Evolutionary conservation across 306 rosid species (phyloP).

Genomic region (Fragaria nilgerrensis): DNA sequence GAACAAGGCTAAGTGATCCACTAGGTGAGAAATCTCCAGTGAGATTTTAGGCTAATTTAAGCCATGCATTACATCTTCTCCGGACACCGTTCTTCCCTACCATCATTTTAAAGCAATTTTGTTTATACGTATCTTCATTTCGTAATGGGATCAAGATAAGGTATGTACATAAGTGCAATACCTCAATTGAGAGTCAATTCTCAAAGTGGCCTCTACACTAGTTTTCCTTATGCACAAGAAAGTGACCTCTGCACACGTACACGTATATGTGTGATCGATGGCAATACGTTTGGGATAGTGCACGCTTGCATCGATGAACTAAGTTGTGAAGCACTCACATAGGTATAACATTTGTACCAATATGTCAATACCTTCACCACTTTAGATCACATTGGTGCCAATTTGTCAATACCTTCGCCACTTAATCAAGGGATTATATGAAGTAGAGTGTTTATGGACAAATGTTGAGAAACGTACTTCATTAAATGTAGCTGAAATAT

Average conservation of each 20-base stretch:
- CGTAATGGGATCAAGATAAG: background rate
- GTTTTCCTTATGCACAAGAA: background rate
- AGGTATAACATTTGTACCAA: background rate
- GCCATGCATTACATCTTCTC: background rate
- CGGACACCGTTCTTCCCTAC: background rate
- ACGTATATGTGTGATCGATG: background rate
- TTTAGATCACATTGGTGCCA: too few relatives aligned
- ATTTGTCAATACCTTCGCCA: too few relatives aligned
- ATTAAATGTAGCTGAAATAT: too few relatives aligned
- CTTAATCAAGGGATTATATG: too few relatives aligned
- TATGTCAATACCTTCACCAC: too few relatives aligned
- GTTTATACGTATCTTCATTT: background rate
- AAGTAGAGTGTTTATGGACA: too few relatives aligned
- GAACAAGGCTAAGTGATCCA: background rate
- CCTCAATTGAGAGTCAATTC: background rate
- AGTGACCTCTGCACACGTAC: background rate
- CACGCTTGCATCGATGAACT: background rate
- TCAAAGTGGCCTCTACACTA: background rate
- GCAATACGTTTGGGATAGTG: background rate
- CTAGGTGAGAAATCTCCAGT: background rate
- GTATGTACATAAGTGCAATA: background rate
- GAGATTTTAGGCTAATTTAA: background rate
- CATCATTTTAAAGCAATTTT: background rate
- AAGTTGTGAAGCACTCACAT: background rate
- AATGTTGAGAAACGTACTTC: too few relatives aligned